These are phyloP conservation scores for Coemansia sp. DNA, from an alignment of 192 early-diverging fungal genomes.

Conservation along the genomic window DNA sequence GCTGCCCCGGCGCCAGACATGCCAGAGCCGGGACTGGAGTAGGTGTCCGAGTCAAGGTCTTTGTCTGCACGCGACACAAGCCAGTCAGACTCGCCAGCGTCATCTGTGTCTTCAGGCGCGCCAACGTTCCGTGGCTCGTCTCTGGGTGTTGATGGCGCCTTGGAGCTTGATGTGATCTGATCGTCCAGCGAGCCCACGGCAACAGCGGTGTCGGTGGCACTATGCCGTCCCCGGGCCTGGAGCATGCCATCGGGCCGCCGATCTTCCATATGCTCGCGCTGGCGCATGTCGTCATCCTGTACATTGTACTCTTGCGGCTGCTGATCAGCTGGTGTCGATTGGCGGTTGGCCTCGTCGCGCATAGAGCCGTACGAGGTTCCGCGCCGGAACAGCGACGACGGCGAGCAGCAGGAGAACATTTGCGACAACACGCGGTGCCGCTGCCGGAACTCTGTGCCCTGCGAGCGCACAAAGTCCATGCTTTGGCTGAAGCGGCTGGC, in stretches of 20 bases:
- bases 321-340: background rate
- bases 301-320: conserved; percentile 4
- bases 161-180: conserved; percentile 29
- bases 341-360: conserved; percentile 34
- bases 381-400: conserved; percentile 48
- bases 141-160: conserved; percentile 21
- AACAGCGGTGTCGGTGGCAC: conserved; percentile 41
- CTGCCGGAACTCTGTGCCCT: conserved; percentile 22
- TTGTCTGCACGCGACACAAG: conserved; percentile 29
- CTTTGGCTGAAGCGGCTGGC: conserved; percentile 40
- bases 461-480: conserved; percentile 52
- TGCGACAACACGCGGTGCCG: conserved; percentile 33
- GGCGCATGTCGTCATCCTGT: conserved; percentile 9
- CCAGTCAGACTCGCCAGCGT: conserved; percentile 40
- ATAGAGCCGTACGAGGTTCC: conserved; percentile 46
- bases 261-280: conserved; percentile 2
- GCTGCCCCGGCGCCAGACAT: conserved; percentile 12
- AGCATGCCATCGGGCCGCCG: conserved; percentile 2
- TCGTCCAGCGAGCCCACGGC: conserved; percentile 40
- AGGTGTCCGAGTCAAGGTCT: conserved; percentile 19
- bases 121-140: conserved; percentile 14
- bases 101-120: conserved; percentile 14
- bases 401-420: conserved; percentile 52
- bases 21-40: conserved; percentile 29
- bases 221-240: conserved; percentile 7